These are phyloP conservation scores for Clonostachys solani DNA, from an alignment of 2,329 filamentous ascomycete genomes.

Conservation along the genomic window DNA sequence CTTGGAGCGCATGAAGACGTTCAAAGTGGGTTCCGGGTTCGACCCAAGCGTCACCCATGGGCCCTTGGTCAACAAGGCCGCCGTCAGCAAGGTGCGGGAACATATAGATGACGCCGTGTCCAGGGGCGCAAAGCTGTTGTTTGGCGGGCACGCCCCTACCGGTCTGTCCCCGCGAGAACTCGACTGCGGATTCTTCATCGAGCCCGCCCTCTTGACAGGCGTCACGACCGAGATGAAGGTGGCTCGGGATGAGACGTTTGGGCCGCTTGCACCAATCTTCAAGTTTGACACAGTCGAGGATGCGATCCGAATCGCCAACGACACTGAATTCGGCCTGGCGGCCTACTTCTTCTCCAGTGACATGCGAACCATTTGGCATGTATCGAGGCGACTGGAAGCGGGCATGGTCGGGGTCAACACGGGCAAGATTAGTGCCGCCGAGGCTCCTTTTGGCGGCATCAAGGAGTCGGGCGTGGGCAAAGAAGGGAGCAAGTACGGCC, in stretches of 20 bases:
- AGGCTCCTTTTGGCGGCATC: conserved; percentile 49
- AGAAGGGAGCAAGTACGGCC: conserved; percentile 56
- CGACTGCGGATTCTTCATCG: conserved; percentile 21
- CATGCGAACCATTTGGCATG: conserved; percentile 30
- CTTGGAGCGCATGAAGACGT: conserved; percentile 51
- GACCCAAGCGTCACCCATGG: conserved; percentile 51
- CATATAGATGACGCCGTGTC: conserved; percentile 20
- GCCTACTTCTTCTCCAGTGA: conserved; percentile 26
- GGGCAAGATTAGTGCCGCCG: conserved; percentile 27
- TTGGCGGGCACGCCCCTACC: conserved; percentile 46
- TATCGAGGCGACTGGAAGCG: conserved; percentile 52
- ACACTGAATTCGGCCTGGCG: conserved; percentile 30
- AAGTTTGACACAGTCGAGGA: conserved; percentile 43
- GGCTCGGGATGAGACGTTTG: conserved; percentile 44
- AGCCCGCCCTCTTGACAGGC: conserved; percentile 19
- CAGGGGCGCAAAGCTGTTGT: conserved; percentile 55
- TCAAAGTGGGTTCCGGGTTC: conserved; percentile 20
- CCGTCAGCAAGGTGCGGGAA: conserved; percentile 23
- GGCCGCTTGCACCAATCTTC: conserved; percentile 41
- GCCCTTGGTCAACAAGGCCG: conserved; percentile 31
- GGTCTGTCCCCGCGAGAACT: conserved; percentile 37
- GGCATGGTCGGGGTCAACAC: conserved; percentile 68
- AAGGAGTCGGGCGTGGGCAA: conserved; percentile 58
- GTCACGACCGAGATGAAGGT: conserved; percentile 18
- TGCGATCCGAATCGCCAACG: conserved; percentile 28